phyloP scores from a whole-genome alignment of 805 yeast genomes.

The Dipodascopsis uninucleata region DNA sequence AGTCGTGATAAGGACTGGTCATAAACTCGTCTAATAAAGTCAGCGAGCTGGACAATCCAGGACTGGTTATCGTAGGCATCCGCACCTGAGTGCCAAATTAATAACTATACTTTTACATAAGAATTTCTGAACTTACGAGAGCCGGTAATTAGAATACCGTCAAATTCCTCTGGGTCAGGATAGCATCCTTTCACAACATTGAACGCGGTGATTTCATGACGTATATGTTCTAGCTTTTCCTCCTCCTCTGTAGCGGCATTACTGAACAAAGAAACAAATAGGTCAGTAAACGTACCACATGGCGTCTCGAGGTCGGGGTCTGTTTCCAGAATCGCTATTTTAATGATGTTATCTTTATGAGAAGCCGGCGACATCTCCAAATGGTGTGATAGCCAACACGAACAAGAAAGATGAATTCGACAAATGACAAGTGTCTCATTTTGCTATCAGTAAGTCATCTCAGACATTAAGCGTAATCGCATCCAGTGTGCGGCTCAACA shows the following conservation, averaged over 20 bases:
- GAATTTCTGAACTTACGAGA: slow-evolving; percentile 30
- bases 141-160: slow-evolving; percentile 40
- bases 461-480: too few species aligned
- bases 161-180: slow-evolving; percentile 31
- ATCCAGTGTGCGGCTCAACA: too few species aligned
- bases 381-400: too few species aligned
- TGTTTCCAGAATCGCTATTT: slow-evolving; percentile 39
- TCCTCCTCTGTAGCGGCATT: slow-evolving; percentile 30
- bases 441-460: too few species aligned
- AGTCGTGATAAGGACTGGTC: slow-evolving; percentile 27
- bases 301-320: slow-evolving; percentile 33
- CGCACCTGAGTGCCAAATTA: slow-evolving; percentile 9
- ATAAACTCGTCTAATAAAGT: slow-evolving; percentile 26
- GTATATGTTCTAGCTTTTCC: slow-evolving; percentile 14
- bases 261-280: slow-evolving; percentile 33
- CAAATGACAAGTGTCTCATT: too few species aligned
- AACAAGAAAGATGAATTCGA: too few species aligned
- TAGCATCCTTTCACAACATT: slow-evolving; percentile 35
- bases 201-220: slow-evolving; percentile 21
- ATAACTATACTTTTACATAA: not conserved
- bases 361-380: too few species aligned
- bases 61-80: slow-evolving; percentile 35
- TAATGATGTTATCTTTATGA: too few species aligned
- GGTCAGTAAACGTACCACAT: slow-evolving; percentile 37
- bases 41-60: slow-evolving; percentile 39